These are phyloP conservation scores for Mycena chlorophos DNA, from an alignment of 768 basidiomycete species.

Conservation along the genomic window DNA sequence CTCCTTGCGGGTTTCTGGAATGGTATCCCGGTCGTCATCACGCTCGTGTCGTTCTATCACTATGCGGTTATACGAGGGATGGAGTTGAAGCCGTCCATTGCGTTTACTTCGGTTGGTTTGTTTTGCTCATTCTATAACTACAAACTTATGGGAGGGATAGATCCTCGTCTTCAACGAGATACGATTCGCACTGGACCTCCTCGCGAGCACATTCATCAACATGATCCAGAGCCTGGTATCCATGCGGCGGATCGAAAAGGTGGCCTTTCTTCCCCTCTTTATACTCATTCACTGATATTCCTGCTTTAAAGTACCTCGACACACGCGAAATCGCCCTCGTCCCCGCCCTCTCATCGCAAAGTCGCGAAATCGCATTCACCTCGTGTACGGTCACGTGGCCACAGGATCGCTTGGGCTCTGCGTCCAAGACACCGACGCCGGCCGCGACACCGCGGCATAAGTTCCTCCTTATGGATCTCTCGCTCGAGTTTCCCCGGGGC, in stretches of 20 bases:
- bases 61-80: conserved; percentile 72
- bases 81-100: conserved; percentile 75
- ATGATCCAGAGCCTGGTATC: conserved; percentile 86
- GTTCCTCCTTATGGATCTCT: conserved; percentile 77
- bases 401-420: conserved; percentile 53
- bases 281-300: too few relatives aligned
- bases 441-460: conserved; percentile 72
- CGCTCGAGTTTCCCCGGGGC: conserved; percentile 75
- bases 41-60: conserved; percentile 64
- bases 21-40: conserved; percentile 55
- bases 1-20: conserved; percentile 39
- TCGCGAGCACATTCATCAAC: conserved; percentile 90
- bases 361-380: conserved; percentile 67
- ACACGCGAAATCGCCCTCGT: conserved; percentile 68
- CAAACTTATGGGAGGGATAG: too few relatives aligned
- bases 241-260: conserved; percentile 79
- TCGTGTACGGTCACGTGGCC: conserved; percentile 92
- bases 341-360: conserved; percentile 53
- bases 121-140: not conserved
- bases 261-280: not conserved
- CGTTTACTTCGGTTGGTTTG: conserved; percentile 64
- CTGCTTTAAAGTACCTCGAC: conserved; percentile 62
- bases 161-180: conserved; percentile 77
- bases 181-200: conserved; percentile 79
- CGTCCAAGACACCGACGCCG: conserved; percentile 48